phyloP scores from a whole-genome alignment of 2,329 filamentous ascomycete species.

The Alternaria ethzedia region DNA sequence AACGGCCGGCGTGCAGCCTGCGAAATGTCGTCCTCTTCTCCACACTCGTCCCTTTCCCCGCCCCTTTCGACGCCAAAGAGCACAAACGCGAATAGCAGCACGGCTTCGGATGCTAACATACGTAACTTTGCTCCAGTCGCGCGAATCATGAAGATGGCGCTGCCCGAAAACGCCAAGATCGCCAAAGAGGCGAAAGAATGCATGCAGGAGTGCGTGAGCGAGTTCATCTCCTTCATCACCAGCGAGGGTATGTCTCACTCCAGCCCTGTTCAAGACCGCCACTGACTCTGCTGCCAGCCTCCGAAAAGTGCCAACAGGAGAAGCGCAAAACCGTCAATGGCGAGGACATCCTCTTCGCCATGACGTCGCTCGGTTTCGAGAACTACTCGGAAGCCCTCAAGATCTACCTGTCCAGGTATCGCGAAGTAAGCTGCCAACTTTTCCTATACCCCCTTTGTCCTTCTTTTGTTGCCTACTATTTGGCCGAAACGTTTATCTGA shows the following conservation, averaged over 20 bases:
- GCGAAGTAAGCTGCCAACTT: constrained; percentile 76
- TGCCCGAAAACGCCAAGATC: constrained; percentile 98
- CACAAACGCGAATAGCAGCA: constrained; percentile 36
- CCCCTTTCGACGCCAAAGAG: constrained; percentile 36
- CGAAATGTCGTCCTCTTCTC: constrained; percentile 54
- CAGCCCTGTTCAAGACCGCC: not conserved
- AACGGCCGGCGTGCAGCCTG: constrained; percentile 49
- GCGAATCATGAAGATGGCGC: constrained; percentile 97
- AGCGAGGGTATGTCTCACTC: constrained; percentile 79
- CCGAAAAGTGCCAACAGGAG: constrained; percentile 98
- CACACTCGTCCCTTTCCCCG: constrained; percentile 46
- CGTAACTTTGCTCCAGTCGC: constrained; percentile 94
- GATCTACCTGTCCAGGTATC: constrained; percentile 96
- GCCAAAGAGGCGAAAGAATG: constrained; percentile 99
- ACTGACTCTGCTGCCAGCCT: constrained; percentile 64
- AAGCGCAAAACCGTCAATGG: constrained; percentile 99
- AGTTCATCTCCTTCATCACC: constrained; percentile 99
- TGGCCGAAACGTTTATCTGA: constrained; percentile 55
- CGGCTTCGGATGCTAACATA: constrained; percentile 83
- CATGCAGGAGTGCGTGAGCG: constrained; percentile 99
- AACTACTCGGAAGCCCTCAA: constrained; percentile 98
- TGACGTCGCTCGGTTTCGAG: constrained; percentile 98
- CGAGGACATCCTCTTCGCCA: constrained; percentile 97
- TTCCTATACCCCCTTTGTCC: constrained; percentile 28
- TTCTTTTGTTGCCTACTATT: constrained; percentile 47